phyloP scores from a whole-genome alignment of 2,329 filamentous ascomycete genomes.

The Samsoniella hepiali region DNA sequence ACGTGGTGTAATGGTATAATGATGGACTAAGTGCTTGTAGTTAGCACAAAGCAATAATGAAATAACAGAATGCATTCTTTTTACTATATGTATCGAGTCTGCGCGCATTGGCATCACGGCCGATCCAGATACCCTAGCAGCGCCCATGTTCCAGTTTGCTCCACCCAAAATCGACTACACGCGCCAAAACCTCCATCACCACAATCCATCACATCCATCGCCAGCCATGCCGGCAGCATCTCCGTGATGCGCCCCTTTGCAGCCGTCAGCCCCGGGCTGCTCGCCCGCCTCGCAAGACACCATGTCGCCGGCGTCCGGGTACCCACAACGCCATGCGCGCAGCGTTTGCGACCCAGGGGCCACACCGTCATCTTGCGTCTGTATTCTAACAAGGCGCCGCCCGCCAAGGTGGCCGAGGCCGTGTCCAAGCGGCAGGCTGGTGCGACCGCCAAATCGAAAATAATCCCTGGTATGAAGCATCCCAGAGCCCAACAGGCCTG shows the following conservation, averaged over 20 bases:
- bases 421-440: slow-evolving; percentile 13
- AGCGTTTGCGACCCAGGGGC: not conserved
- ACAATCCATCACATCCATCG: not conserved
- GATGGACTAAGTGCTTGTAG: too few relatives aligned
- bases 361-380: not conserved
- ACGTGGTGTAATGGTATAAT: slow-evolving; percentile 37
- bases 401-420: not conserved
- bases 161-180: slow-evolving; percentile 6
- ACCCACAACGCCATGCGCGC: not conserved
- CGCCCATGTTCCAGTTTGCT: not conserved
- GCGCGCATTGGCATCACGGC: not conserved
- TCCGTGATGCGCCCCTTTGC: not conserved
- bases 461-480: not conserved
- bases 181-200: not conserved
- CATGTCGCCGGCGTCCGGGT: not conserved
- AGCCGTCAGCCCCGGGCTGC: not conserved
- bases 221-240: not conserved
- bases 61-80: not conserved
- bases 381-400: slow-evolving; percentile 1
- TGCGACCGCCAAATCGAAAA: not conserved
- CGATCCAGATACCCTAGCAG: not conserved
- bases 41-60: not conserved
- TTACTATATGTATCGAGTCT: not conserved
- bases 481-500: not conserved
- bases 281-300: not conserved